Evolutionary conservation across 2,329 filamentous ascomycete genomes (phyloP), one percentile per base, ranked within the genome.

Genomic region (Endoconidiophora laricicola): DNA sequence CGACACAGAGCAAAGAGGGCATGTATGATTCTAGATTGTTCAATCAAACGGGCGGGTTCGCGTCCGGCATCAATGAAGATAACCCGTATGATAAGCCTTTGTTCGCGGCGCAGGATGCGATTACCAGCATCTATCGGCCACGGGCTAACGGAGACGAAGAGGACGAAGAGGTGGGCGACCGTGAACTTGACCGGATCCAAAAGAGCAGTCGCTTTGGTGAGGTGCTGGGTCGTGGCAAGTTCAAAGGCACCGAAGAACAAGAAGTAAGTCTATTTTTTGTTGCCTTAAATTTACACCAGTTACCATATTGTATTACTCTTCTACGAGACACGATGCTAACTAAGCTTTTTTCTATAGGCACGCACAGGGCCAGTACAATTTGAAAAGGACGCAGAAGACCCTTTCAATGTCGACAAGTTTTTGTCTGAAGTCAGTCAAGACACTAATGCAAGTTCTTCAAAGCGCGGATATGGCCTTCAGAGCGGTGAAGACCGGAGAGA

Each of bases 11-110:
- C 46, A 82, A 82, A 50, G 91, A 98, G 64, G 81, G 84, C 22
- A 96, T 96, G 91, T 98, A 93, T 68, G 91, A 98, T 67, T 93
- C 87, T 2, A 75, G 91, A 39, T 68, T 98, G 26, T 98, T 98
- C 67, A 95, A 96, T 66, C 86, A 94, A 66, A 83, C 80, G 4
- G 88, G 83, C 58, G 91, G 91, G 0, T 93, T 98, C 62, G 82
- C 87, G 57, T 76, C 80, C 48, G 91, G 90, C 0, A 87, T 95
- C 73, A 98, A 98, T 64, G 91, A 98, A 64, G 91, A 98, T 63
- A 91, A 98, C 61, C 79, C 81, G 0, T 98, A 96, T 67, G 91
- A 96, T 64, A 96, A 96, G 66, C 91, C 91, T 18, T 70, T 98
- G 6, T 98, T 98, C 62, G 88, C 88, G 1, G 90, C 91, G 12